These are phyloP conservation scores for Mortierella sp. DNA, from an alignment of 371 early-diverging fungal species.

Conservation along the genomic window DNA sequence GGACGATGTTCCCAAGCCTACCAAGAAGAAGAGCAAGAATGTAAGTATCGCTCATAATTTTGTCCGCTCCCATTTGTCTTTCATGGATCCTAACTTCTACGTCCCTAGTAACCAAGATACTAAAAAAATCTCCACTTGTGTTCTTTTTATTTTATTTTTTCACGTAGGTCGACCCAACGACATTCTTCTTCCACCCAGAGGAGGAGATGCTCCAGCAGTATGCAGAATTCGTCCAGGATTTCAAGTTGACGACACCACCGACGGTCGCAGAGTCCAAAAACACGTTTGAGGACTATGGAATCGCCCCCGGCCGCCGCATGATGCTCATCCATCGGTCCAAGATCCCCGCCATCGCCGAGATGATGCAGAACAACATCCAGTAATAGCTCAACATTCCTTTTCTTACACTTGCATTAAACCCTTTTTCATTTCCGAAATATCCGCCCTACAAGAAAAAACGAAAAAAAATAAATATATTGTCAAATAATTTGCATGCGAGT, in stretches of 20 bases:
- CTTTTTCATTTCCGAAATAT: neutral
- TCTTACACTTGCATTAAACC: too few relatives aligned
- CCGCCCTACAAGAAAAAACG: neutral
- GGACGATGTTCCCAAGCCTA: conserved; percentile 50
- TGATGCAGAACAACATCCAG: conserved; percentile 51
- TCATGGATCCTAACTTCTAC: too few relatives aligned
- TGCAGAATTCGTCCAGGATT: conserved; percentile 74
- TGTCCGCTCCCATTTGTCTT: too few relatives aligned
- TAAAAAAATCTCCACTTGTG: too few relatives aligned
- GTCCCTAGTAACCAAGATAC: too few relatives aligned
- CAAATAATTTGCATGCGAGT: too few relatives aligned
- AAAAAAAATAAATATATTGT: too few relatives aligned
- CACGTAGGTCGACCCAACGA: conserved; percentile 54
- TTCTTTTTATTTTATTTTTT: too few relatives aligned
- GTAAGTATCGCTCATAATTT: conserved; percentile 30
- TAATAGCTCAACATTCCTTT: conserved; percentile 23
- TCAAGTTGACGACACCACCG: conserved; percentile 68
- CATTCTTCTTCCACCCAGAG: conserved; percentile 90
- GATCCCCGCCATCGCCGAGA: conserved; percentile 67
- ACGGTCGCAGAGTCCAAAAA: conserved; percentile 82
- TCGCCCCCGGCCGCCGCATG: conserved; percentile 82
- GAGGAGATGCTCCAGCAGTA: conserved; percentile 89
- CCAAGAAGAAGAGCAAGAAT: conserved; percentile 69
- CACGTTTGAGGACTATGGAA: conserved; percentile 88
- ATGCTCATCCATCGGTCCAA: conserved; percentile 78